phyloP scores from a whole-genome alignment of 345 rosid genomes.

The Lepidium didymum region DNA sequence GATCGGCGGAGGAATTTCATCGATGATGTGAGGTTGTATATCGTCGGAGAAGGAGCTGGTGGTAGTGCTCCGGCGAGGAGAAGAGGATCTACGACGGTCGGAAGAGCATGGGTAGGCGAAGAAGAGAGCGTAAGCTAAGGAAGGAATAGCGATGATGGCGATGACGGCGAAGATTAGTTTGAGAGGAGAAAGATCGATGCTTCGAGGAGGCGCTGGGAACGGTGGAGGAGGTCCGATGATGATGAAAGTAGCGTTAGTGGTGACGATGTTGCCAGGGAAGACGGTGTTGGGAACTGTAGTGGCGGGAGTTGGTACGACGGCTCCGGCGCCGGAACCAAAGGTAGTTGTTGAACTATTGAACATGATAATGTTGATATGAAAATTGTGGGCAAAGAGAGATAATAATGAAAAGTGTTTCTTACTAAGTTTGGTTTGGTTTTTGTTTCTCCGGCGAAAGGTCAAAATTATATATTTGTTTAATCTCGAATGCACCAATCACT shows the following conservation, averaged over 20 bases:
- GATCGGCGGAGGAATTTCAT: not conserved
- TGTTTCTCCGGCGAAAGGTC: not conserved
- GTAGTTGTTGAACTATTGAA: constrained; percentile 16
- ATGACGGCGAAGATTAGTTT: constrained; percentile 56
- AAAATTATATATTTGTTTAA: not conserved
- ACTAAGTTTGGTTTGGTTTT: not conserved
- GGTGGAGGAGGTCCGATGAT: constrained; percentile 43
- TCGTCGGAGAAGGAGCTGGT: not conserved
- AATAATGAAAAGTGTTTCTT: constrained; percentile 15
- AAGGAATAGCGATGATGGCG: constrained; percentile 64
- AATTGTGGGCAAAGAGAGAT: not conserved
- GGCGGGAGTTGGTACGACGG: constrained; percentile 9
- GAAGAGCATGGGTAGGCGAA: constrained; percentile 52
- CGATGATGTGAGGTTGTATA: not conserved
- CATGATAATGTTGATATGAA: constrained; percentile 6
- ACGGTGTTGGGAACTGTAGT: constrained; percentile 9
- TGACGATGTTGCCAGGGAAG: constrained; percentile 14
- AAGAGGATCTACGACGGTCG: constrained; percentile 11
- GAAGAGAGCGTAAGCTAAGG: constrained; percentile 58
- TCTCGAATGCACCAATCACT: constrained; percentile 10
- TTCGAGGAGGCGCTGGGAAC: constrained; percentile 46
- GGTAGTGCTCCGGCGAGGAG: constrained; percentile 1
- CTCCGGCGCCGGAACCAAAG: not conserved
- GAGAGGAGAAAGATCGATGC: constrained; percentile 59
- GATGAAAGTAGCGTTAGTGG: constrained; percentile 21